Evolutionary conservation across 768 basidiomycete genomes (phyloP), one percentile per base, ranked within the genome.

Genomic region (Russula dissimulans): DNA sequence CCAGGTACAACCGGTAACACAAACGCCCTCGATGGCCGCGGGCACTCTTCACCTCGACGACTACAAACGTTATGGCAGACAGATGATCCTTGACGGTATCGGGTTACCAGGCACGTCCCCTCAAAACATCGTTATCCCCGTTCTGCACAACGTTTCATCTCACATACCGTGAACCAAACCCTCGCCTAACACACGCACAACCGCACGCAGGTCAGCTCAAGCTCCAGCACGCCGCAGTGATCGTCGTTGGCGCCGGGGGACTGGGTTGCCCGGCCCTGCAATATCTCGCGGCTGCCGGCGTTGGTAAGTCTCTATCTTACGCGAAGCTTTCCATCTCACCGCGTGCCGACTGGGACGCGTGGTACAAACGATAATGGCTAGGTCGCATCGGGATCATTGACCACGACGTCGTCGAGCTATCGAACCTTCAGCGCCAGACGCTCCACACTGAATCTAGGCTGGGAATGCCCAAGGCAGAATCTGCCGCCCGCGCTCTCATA

Each of bases 261-360:
- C 78, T 99, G 12, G 97, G 97, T 11, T 98, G 97, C 71, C 94
- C 97, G 49, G 91, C 91, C 43, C 77, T 99, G 48, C 92, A 97
- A 69, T 97, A 98, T 71, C 82, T 99, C 11, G 91, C 84, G 4
- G 91, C 92, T 7, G 89, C 91, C 14, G 97, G 97, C 29, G 79
- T 98, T 60, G 95, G 95, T 91, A 67, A 64, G 86, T 69, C 46
- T 5, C 11, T 51, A 12, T 42, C 41, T 22, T 15, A 14, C 39
- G 39, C 15, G 12, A 29, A 43, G 54, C 42, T 56, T 52, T 56
- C 65, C 47, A 67, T 36, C 34, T 10, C 22, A 26, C 22, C 22
- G 22, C 22, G 22, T 26, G 22, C 22, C 2, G 22, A 26, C 22
- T 26, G 22, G 22, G 22, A 26, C 22, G 22, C 22, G 22, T 26